phyloP scores from a whole-genome alignment of 352 stramenopile genomes.

The Phytophthora tentaculata region DNA sequence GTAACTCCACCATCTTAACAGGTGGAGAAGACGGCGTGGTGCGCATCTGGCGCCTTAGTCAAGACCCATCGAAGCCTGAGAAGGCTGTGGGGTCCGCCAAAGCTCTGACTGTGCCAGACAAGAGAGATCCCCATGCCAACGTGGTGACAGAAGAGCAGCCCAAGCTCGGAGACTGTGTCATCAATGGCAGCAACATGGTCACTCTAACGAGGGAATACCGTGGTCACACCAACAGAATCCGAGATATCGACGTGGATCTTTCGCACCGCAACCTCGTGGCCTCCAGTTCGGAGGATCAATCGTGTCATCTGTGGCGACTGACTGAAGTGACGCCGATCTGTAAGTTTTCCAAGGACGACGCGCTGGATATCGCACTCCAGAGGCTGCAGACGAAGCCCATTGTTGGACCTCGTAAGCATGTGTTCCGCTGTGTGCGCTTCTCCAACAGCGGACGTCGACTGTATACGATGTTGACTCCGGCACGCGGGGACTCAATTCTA shows the following conservation, averaged over 20 bases:
- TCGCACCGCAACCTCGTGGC: constrained; percentile 83
- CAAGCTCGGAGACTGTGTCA: constrained; percentile 61
- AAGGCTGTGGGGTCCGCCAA: constrained; percentile 49
- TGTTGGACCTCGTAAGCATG: constrained; percentile 61
- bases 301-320: constrained; percentile 83
- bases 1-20: constrained; percentile 78
- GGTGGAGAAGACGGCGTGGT: constrained; percentile 86
- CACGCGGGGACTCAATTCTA: constrained; percentile 78
- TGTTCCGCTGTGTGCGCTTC: constrained; percentile 86
- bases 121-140: constrained; percentile 35
- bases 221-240: constrained; percentile 81
- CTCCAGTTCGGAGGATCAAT: constrained; percentile 80
- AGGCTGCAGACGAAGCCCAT: constrained; percentile 52
- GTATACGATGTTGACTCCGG: constrained; percentile 78
- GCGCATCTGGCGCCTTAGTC: constrained; percentile 69
- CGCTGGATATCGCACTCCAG: constrained; percentile 67
- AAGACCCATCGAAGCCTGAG: constrained; percentile 54
- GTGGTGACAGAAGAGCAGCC: constrained; percentile 38
- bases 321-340: constrained; percentile 68
- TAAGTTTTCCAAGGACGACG: constrained; percentile 81
- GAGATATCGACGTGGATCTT: constrained; percentile 79
- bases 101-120: constrained; percentile 36
- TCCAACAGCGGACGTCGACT: constrained; percentile 67
- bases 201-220: constrained; percentile 79
- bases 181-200: constrained; percentile 55